These are phyloP conservation scores for Globisporangium alternatum DNA, from an alignment of 352 stramenopile species.

Conservation along the genomic window DNA sequence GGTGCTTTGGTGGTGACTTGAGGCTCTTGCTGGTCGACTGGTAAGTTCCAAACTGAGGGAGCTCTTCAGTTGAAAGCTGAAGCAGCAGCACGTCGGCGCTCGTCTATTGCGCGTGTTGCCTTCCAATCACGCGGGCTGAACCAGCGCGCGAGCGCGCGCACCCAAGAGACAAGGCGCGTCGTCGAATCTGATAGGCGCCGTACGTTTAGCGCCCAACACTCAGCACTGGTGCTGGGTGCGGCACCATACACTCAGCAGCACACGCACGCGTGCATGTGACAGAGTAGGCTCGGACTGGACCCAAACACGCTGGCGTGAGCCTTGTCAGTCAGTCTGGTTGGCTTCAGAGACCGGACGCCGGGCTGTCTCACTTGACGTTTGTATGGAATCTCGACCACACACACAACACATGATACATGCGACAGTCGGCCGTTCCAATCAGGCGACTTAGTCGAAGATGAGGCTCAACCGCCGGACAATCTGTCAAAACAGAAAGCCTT, in stretches of 20 bases:
- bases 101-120: neutral
- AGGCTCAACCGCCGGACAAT: neutral
- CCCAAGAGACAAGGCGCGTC: conserved; percentile 1
- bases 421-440: conserved; percentile 3
- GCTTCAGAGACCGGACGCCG: neutral
- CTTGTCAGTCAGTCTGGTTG: too few relatives aligned
- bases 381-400: conserved; percentile 5
- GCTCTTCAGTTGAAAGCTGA: neutral
- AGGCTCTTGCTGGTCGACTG: neutral
- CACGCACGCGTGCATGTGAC: conserved; percentile 2
- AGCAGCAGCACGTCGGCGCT: too few relatives aligned
- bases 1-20: neutral
- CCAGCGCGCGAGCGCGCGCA: too few relatives aligned
- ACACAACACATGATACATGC: neutral
- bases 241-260: neutral
- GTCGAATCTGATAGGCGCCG: neutral
- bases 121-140: conserved; percentile 8
- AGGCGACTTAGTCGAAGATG: conserved; percentile 7
- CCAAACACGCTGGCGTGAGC: neutral
- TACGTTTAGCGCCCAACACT: too few relatives aligned
- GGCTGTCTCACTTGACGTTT: neutral
- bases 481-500: too few relatives aligned
- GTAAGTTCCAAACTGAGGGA: conserved; percentile 9
- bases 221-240: neutral
- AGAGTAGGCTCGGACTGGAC: neutral